Evolutionary conservation across 2,329 filamentous ascomycete genomes (phyloP), one percentile per base, ranked within the genome.

Genomic region (Fusarium brachygibbosum): DNA sequence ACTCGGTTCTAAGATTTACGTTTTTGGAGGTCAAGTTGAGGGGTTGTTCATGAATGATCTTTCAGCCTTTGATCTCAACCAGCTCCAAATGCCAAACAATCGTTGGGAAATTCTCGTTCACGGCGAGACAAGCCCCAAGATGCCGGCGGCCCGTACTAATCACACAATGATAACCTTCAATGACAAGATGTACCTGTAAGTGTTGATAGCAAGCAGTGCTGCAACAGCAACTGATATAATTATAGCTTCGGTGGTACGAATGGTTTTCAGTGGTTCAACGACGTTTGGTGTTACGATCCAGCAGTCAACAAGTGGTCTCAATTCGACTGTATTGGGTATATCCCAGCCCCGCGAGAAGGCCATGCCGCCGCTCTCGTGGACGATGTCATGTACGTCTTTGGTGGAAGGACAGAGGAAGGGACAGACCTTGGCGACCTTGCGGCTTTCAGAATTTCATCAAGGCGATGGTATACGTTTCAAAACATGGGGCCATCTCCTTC

Each of bases 371-470:
- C 95, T 6, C 84, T 99, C 21, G 94, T 99, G 42, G 93, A 96
- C 78, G 96, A 99, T 77, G 96, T 98, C 63, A 99, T 99, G 97
- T 99, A 99, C 82, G 90, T 99, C 65, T 99, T 99, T 79, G 97
- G 97, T 72, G 96, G 96, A 44, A 91, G 96, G 63, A 98, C 94
- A 1, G 93, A 98, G 76, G 94, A 98, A 72, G 96, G 96, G 2
- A 88, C 90, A 29, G 96, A 99, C 77, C 83, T 99, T 6, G 96
- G 95, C 34, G 96, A 99, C 79, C 85, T 99, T 42, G 95, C 96
- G 4, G 96, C 96, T 2, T 89, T 89, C 74, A 82, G 86, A 54
- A 88, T 89, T 62, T 89, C 91, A 1, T 94, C 94, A 13, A 90
- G 93, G 69, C 89, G 96, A 63, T 99, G 96, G 96, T 99, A 98